Evolutionary conservation across 768 basidiomycete species (phyloP).

Genomic region (Mycena alexandri): DNA sequence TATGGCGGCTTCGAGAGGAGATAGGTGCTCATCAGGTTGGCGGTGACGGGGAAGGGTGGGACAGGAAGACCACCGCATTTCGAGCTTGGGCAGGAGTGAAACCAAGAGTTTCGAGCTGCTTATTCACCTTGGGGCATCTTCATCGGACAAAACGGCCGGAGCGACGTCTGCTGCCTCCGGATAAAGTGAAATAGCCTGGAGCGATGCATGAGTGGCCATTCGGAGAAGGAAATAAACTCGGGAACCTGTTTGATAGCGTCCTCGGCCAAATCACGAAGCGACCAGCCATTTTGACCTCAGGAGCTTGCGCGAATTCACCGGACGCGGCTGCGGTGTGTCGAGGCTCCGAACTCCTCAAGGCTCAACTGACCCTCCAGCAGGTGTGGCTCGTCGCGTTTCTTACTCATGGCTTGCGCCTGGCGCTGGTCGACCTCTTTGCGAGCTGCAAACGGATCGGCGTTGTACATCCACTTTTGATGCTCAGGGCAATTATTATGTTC

Average conservation of each 20-base stretch:
- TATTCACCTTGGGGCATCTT: slow-evolving; percentile 58
- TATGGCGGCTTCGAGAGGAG: slow-evolving; percentile 82
- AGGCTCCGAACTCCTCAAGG: slow-evolving; percentile 38
- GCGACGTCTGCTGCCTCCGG: slow-evolving; percentile 58
- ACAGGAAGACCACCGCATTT: slow-evolving; percentile 68
- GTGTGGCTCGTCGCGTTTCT: slow-evolving; percentile 55
- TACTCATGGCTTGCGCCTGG: slow-evolving; percentile 64
- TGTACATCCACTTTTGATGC: slow-evolving; percentile 89
- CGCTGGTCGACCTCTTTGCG: slow-evolving; percentile 74
- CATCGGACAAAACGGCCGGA: slow-evolving; percentile 53
- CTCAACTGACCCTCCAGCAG: slow-evolving; percentile 17
- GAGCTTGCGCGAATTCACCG: slow-evolving; percentile 59
- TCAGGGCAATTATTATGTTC: slow-evolving; percentile 78
- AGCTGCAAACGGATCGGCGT: slow-evolving; percentile 88
- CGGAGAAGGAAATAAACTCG: background rate
- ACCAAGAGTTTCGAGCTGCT: slow-evolving; percentile 73
- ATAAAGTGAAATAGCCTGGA: slow-evolving; percentile 65
- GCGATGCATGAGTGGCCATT: slow-evolving; percentile 30
- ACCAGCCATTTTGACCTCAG: slow-evolving; percentile 89
- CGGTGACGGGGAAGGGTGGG: slow-evolving; percentile 68
- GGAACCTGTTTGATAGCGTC: slow-evolving; percentile 80
- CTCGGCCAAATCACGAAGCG: slow-evolving; percentile 85
- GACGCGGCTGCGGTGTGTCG: slow-evolving; percentile 40
- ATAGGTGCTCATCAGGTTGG: slow-evolving; percentile 70
- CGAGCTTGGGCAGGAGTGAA: slow-evolving; percentile 71